Evolutionary conservation across 345 rosid genomes (phyloP).

Genomic region (Sisymbrium irio): DNA sequence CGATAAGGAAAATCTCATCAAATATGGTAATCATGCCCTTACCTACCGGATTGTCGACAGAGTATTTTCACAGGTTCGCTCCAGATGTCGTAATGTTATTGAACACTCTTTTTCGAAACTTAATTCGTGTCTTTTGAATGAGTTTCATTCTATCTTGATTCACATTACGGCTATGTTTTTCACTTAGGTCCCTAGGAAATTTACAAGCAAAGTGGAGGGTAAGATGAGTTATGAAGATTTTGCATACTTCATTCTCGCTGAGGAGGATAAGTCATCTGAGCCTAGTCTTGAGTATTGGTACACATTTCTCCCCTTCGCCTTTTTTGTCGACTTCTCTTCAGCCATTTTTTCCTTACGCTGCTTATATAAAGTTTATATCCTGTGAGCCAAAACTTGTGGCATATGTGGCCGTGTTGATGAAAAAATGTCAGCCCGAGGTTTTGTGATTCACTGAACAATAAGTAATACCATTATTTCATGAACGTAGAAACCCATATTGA

Average conservation of each 20-base stretch:
- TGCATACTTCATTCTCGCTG: conserved; percentile 83
- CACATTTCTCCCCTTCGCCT: not conserved
- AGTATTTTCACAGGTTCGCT: conserved; percentile 82
- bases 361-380: not conserved
- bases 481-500: not conserved
- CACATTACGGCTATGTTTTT: not conserved
- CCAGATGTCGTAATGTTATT: conserved; percentile 25
- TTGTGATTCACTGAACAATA: not conserved
- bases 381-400: conserved; percentile 41
- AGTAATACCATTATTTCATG: not conserved
- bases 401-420: not conserved
- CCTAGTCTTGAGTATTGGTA: conserved; percentile 93
- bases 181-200: conserved; percentile 65
- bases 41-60: conserved; percentile 85
- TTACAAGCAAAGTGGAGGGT: conserved; percentile 67
- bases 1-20: conserved; percentile 75
- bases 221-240: conserved; percentile 97
- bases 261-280: conserved; percentile 89
- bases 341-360: not conserved
- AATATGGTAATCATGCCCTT: conserved; percentile 80
- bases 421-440: not conserved
- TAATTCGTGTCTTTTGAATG: not conserved
- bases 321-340: not conserved
- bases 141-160: not conserved
- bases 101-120: conserved; percentile 11